phyloP scores from a whole-genome alignment of 164 flowering plant species.

The Chimonanthus salicifolius region DNA sequence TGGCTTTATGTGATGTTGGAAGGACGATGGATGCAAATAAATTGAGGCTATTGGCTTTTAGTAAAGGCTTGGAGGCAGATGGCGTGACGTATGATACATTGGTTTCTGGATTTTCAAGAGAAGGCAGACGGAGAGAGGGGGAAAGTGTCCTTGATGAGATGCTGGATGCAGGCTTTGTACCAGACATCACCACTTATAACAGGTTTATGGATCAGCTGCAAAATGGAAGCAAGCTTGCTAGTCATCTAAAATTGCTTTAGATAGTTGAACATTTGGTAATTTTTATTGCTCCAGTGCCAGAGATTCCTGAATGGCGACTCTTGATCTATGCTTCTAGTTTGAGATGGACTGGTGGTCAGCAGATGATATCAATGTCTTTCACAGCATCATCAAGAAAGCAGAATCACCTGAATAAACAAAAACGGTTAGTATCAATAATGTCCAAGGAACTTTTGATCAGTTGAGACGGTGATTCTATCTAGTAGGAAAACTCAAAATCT shows the following conservation, averaged over 20 bases:
- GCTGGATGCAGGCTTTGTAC: conserved; percentile 75
- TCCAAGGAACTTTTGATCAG: no score
- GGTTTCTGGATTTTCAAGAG: conserved; percentile 57
- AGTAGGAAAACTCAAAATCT: no score
- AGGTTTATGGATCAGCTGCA: conserved; percentile 47
- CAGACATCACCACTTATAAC: conserved; percentile 76
- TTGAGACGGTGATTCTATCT: no score
- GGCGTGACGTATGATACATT: conserved; percentile 47
- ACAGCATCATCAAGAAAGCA: no score
- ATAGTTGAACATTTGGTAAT: neutral
- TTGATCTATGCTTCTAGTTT: neutral
- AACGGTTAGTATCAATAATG: no score
- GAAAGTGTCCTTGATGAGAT: conserved; percentile 64
- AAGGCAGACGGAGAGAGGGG: conserved; percentile 61
- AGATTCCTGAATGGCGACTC: neutral
- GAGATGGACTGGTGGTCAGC: no score
- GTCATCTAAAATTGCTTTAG: neutral
- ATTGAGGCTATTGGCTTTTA: conserved; percentile 60
- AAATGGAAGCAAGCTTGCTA: conserved; percentile 8
- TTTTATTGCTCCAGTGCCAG: neutral
- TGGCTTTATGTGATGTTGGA: conserved; percentile 50
- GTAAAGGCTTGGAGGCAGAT: conserved; percentile 60
- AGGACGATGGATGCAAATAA: conserved; percentile 57
- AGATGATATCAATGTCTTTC: no score
- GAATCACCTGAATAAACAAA: no score